Base-by-base conservation (phyloP, 208 protist genomes). In the Hexamita inflata region DNA sequence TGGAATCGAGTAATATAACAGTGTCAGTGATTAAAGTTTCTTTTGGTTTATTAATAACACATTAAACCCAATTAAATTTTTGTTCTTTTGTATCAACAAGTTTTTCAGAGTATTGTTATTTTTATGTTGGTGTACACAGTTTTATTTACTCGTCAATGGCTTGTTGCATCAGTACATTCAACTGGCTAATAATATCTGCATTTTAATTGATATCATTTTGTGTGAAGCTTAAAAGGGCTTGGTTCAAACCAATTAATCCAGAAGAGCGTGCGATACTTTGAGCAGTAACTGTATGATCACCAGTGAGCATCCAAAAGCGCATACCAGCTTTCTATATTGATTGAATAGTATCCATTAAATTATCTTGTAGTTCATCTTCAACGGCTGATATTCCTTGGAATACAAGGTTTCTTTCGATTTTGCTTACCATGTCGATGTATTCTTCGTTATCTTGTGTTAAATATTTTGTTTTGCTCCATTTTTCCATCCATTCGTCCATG, bases 241-340 rank as follows among this genome's bases (percentile, higher is more conserved):
- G 2, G 30, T 70, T 34, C n/a, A n/a, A 2, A 2, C 11, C 19
- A 4, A 34, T 15, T 9, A 70, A 34, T 4, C 38, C 38, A n/a
- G 30, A 9, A 45, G 30, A 9, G 7, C 35, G 9, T 4, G 64
- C 64, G 35, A 70, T 70, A 34, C 42, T 70, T 2, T 45, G 19
- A 32, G 92, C 92, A 19, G 92, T 96, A 75, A 94, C 90, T 19
- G 94, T 85, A 81, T 98, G 98, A 81, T 98, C 94, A 58, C 94
- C 94, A 1, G 94, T 98, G 0, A 98, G 84, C 86, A 98, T 94
- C 95, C 95, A 98, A 9, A 96, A 86, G 57, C 91, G 93, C 38
- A 98, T 90, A 59, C 92, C 93, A 30, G 92, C 94, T 85, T 95
- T 92, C 61, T 90, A 83, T 0, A 98, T 82, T 45, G 84, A 88